Base-by-base conservation (phyloP, 768 basidiomycete species). In the Baorangia bicolor region DNA sequence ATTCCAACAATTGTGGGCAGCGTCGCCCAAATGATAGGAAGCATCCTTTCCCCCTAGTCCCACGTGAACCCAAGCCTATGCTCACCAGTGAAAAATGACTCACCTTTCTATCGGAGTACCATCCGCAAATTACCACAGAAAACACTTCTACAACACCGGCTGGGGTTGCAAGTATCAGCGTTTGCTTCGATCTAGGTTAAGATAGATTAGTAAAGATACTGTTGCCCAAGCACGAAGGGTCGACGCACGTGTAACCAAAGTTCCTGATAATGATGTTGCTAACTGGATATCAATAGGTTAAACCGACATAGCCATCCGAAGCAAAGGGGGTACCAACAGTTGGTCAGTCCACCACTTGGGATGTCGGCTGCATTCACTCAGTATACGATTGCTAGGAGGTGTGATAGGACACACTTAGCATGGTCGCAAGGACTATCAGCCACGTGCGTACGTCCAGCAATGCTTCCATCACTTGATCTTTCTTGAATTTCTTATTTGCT, bases 391-490 rank as follows among this genome's bases (percentile, higher is more conserved):
- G 12, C 28, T 23, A 28, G 45, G 38, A 12, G 5, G 14, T 9
- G 2, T 30, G 28, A 59, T 55, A 13, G 60, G 33, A 31, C 51
- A 34, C 27, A 37, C 40, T 53, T 27, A 37, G 49, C 58, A 64
- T 59, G 12, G 65, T 67, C 20, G 65, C 61, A 37, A 73, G 55
- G 20, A 71, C 57, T 9, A 73, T 61, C 25, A 69, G 21, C 64
- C 66, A 73, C 7, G 66, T 70, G 37, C 64, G 66, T 14, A 58
- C 50, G 46, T 73, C 64, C 20, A 42, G 27, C n/a, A 69, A 45
- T 1, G 67, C 64, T 51, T 52, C 42, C 9, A 34, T 42, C 18
- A 54, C 41, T 53, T 49, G 37, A 16, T 49, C 37, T 20, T 21
- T 28, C 25, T 48, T 55, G 20, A 55, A 53, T 35, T 37, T 38